Evolutionary conservation across 306 rosid genomes (phyloP).

Genomic region (Begonia loranthoides): DNA sequence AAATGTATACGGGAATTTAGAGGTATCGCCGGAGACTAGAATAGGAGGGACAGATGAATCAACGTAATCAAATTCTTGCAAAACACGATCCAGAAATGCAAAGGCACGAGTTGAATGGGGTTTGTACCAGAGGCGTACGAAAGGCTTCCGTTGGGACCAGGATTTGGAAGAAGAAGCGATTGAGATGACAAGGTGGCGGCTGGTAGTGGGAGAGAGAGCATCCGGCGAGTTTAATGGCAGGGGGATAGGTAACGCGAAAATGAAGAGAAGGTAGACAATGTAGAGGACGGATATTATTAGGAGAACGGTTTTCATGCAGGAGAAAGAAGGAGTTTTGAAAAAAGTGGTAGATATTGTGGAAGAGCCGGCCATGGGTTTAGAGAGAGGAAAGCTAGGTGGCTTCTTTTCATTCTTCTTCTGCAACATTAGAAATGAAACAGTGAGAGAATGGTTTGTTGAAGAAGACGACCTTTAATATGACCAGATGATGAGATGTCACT

Average conservation of each 20-base stretch:
- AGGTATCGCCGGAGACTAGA: slow-evolving; percentile 54
- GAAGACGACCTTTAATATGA: too few species aligned
- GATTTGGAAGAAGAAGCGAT: slow-evolving; percentile 53
- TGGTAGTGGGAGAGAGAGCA: slow-evolving; percentile 22
- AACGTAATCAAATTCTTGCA: not conserved
- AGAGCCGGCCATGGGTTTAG: not conserved
- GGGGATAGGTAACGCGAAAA: slow-evolving; percentile 6
- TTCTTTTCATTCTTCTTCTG: slow-evolving; percentile 20
- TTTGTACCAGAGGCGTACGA: slow-evolving; percentile 45
- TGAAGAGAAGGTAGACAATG: slow-evolving; percentile 22
- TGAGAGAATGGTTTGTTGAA: not conserved
- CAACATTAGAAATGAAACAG: slow-evolving; percentile 6
- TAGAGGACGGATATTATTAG: slow-evolving; percentile 29
- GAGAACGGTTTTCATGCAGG: slow-evolving; percentile 26
- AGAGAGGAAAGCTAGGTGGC: slow-evolving; percentile 3
- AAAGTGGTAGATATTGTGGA: not conserved
- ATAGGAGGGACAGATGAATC: slow-evolving; percentile 44
- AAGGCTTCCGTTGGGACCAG: slow-evolving; percentile 43
- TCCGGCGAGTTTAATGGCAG: not conserved
- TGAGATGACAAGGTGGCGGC: slow-evolving; percentile 51
- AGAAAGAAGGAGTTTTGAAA: not conserved
- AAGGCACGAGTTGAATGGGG: slow-evolving; percentile 43
- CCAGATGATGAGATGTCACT: too few species aligned
- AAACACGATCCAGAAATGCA: slow-evolving; percentile 41
- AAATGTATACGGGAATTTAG: slow-evolving; percentile 53